Evolutionary conservation across 148 eudicot genomes (phyloP).

Genomic region (Beta vulgaris): DNA sequence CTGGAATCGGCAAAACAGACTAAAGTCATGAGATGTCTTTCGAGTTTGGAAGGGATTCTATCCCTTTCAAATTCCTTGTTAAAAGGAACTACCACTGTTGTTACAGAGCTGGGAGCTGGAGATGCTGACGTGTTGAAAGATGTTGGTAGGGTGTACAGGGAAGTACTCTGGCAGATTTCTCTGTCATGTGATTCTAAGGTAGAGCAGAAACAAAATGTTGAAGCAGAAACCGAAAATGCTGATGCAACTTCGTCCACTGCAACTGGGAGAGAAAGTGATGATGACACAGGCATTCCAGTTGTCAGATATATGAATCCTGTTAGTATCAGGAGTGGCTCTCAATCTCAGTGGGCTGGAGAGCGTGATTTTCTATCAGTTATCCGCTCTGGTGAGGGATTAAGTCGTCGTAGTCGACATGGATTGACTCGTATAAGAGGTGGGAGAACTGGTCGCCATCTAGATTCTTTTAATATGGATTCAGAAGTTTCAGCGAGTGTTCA

Average conservation of each 20-base stretch:
- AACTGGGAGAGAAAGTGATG: slow-evolving; percentile 90
- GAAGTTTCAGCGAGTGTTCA: slow-evolving; percentile 50
- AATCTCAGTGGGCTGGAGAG: slow-evolving; percentile 71
- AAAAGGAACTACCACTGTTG: slow-evolving; percentile 73
- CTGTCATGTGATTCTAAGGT: slow-evolving; percentile 65
- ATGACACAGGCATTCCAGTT: slow-evolving; percentile 57
- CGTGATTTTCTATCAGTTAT: slow-evolving; percentile 83
- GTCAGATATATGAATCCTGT: slow-evolving; percentile 83
- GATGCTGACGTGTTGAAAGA: slow-evolving; percentile 95
- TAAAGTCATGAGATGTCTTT: slow-evolving; percentile 65
- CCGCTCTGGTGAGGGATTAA: slow-evolving; percentile 77
- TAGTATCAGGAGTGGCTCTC: slow-evolving; percentile 60
- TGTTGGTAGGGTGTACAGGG: slow-evolving; percentile 78
- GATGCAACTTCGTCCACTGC: slow-evolving; percentile 52
- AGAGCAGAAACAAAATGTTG: slow-evolving; percentile 64
- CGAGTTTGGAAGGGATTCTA: slow-evolving; percentile 72
- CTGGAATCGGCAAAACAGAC: slow-evolving; percentile 55
- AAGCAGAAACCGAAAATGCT: slow-evolving; percentile 56
- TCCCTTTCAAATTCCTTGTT: slow-evolving; percentile 75
- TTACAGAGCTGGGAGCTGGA: slow-evolving; percentile 82
- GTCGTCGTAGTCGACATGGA: slow-evolving; percentile 87
- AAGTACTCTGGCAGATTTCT: slow-evolving; percentile 90
- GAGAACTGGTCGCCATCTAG: slow-evolving; percentile 75
- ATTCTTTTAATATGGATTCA: slow-evolving; percentile 67
- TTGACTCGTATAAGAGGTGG: slow-evolving; percentile 84